Base-by-base conservation (phyloP, 257 asterid species). In the Solanum rostratum region DNA sequence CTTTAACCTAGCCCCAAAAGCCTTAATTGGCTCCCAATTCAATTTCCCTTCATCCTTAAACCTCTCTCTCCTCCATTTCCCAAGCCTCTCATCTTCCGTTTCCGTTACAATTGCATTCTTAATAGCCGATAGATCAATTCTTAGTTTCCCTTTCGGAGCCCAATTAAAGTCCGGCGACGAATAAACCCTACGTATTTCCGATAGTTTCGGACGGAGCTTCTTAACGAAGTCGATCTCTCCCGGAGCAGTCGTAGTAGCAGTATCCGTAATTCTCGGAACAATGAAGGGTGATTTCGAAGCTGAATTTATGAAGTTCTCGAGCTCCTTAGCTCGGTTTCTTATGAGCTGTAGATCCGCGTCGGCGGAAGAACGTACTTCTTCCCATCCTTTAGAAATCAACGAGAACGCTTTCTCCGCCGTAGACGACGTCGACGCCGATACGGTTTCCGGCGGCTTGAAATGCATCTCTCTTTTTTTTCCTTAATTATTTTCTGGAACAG, bases 351-450 rank as follows among this genome's bases (percentile, higher is more conserved):
- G 87, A 88, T 97, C 99, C 24, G 99, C 98, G 84, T 93, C 98
- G 22, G 99, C 99, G 0, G 99, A 97, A 2, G 98, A 92, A 22
- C 99, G 98, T 52, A 97, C 98, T 88, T 97, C 98, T 81, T 94
- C 91, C 99, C 98, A 97, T 22, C 99, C 98, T 89, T 95, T 95
- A 54, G 99, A 93, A 41, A 97, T 91, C 89, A 97, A 93, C 46
- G 98, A 95, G 30, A 90, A 82, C 1, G 91, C 80, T 11, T 87
- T 46, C 37, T 94, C 84, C 22, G 92, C 82, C 16, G 94, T 74
- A 15, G 91, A 30, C 15, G 81, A 37, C 13, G 94, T 33, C 65
- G 93, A 27, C 15, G 81, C 39, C n/a, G 93, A 45, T 30, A 94
- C 90, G 49, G 91, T 82, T 82, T 95, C 98, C 92, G 92, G 91